phyloP scores from a whole-genome alignment of 148 eudicot genomes.

The Nyssa sinensis region DNA sequence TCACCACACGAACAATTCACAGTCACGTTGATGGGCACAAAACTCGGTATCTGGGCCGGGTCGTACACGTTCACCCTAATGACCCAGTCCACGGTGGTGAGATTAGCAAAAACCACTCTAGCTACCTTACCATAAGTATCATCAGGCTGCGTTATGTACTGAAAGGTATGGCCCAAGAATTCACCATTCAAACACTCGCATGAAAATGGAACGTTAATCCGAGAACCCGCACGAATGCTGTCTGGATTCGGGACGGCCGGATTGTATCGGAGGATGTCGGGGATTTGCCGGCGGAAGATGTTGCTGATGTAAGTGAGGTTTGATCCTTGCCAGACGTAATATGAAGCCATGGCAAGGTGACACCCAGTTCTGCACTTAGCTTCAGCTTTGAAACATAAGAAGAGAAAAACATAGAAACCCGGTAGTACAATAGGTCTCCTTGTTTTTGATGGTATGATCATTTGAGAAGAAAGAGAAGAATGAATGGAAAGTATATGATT shows the following conservation, averaged over 20 bases:
- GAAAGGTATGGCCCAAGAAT: conserved; percentile 61
- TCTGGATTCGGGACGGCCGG: conserved; percentile 38
- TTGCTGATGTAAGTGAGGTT: conserved; percentile 42
- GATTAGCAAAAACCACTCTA: conserved; percentile 42
- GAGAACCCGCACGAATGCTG: conserved; percentile 18
- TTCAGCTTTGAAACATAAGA: conserved; percentile 10
- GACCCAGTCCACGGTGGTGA: conserved; percentile 52
- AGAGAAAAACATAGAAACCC: conserved; percentile 1
- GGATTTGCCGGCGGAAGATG: conserved; percentile 20
- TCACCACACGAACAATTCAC: conserved; percentile 70
- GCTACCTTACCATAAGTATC: conserved; percentile 67
- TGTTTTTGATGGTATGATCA: not conserved
- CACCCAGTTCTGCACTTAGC: conserved; percentile 50
- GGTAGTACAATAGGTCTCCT: not conserved
- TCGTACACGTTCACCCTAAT: conserved; percentile 35
- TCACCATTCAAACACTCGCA: conserved; percentile 65
- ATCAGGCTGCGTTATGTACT: conserved; percentile 32
- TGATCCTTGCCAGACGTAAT: conserved; percentile 31
- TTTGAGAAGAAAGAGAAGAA: not conserved
- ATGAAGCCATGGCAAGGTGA: conserved; percentile 56
- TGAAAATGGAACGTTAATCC: conserved; percentile 56
- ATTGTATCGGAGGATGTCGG: conserved; percentile 39
- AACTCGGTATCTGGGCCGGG: conserved; percentile 36
- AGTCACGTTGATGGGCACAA: conserved; percentile 45
- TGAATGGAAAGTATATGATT: not conserved